These are phyloP conservation scores for Falciphora oryzae DNA, from an alignment of 2,329 filamentous ascomycete genomes.

Conservation along the genomic window DNA sequence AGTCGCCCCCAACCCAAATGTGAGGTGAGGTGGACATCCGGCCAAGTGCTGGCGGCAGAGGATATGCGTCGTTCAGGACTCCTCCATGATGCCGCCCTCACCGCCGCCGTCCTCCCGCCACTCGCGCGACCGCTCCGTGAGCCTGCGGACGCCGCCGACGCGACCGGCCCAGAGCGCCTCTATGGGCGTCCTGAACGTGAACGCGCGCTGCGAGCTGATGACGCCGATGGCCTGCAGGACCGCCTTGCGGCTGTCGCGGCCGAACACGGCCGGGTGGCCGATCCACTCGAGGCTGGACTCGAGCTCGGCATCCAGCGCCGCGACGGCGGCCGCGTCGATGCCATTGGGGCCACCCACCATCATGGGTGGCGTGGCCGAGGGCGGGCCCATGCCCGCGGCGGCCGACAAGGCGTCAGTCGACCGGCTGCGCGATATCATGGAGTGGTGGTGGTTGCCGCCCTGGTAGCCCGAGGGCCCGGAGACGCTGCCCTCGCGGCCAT, in stretches of 20 bases:
- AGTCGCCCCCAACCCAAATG: neutral
- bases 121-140: conserved; percentile 79
- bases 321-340: conserved; percentile 78
- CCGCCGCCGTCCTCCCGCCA: conserved; percentile 87
- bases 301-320: conserved; percentile 84
- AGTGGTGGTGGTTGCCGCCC: conserved; percentile 1
- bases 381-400: conserved; percentile 13
- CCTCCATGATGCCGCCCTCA: conserved; percentile 57
- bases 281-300: conserved; percentile 95
- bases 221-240: conserved; percentile 95
- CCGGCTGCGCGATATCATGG: conserved; percentile 40
- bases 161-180: conserved; percentile 86
- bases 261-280: conserved; percentile 90
- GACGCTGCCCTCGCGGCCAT: neutral
- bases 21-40: too few species aligned
- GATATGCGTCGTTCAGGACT: conserved; percentile 34
- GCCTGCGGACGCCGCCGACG: conserved; percentile 70
- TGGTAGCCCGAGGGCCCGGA: neutral
- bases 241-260: conserved; percentile 88
- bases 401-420: conserved; percentile 48
- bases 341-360: conserved; percentile 42
- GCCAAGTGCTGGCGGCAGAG: too few species aligned
- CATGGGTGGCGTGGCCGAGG: neutral
- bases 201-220: conserved; percentile 88
- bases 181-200: conserved; percentile 85